Evolutionary conservation across 306 rosid genomes (phyloP).

Genomic region (Lotus japonicus): DNA sequence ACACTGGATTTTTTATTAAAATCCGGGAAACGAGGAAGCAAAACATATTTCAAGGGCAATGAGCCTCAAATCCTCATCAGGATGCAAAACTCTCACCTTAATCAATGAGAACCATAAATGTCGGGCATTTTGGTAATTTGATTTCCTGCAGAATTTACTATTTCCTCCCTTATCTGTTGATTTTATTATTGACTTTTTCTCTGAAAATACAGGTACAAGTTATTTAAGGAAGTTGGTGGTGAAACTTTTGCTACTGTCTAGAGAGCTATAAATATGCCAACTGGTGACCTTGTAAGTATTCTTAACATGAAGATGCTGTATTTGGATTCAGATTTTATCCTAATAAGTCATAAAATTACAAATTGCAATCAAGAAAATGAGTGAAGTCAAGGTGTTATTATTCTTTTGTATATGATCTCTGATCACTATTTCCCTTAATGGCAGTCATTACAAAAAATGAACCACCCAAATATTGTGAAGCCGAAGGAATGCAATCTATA

Average conservation of each 20-base stretch:
- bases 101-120: too few relatives aligned
- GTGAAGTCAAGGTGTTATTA: conserved; percentile 81
- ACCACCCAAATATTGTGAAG: conserved; percentile 82
- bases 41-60: too few relatives aligned
- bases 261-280: conserved; percentile 83
- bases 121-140: too few relatives aligned
- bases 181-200: neutral
- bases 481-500: conserved; percentile 75
- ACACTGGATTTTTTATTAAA: too few relatives aligned
- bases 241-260: conserved; percentile 95
- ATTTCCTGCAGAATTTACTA: neutral
- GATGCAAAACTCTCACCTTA: too few relatives aligned
- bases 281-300: conserved; percentile 98
- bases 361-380: conserved; percentile 91
- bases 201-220: conserved; percentile 53
- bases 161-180: neutral
- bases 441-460: conserved; percentile 76
- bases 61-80: too few relatives aligned
- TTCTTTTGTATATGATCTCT: too few relatives aligned
- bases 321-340: neutral
- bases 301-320: neutral
- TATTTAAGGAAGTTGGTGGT: conserved; percentile 98
- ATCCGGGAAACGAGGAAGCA: too few relatives aligned
- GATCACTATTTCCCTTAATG: neutral
- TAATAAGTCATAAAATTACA: conserved; percentile 19